Evolutionary conservation across 176 grass and related monocot species (phyloP), one percentile per base, ranked within the genome.

Genomic region (Typha latifolia): DNA sequence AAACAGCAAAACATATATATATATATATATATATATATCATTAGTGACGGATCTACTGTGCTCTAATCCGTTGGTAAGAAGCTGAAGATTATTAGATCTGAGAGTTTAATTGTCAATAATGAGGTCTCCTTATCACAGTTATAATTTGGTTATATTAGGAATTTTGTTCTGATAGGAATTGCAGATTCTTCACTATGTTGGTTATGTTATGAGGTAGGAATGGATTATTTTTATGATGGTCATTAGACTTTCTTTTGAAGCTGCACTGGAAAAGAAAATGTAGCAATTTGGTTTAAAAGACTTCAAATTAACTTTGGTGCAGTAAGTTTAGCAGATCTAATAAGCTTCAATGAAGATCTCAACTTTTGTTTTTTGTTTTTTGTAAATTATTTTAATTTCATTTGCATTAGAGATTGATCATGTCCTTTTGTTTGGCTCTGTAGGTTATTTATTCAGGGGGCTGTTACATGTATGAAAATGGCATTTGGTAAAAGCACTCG

Each of bases 401-500:
- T 19, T 19, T 16, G 18, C n/a, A 59, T 21, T 21, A 21, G 53
- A 22, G 20, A 19, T 59, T 10, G 53, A 59, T 59, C 53, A 59
- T 10, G 9, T 16, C n/a, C 6, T 32, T 19, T 65, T 64, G 4
- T 69, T 51, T 69, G 14, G 26, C 29, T 47, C 14, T 69, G 24
- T 52, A 55, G 67, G 51, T 69, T 24, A 49, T 23, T 29, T 51
- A 69, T 26, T 55, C 37, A 9, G 4, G 26, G 16, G 31, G 63
- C 32, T 47, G 37, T 18, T 65, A 37, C 32, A 47, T 65, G 32
- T 65, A 65, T 47, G 14, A 65, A 70, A 47, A 74, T 92, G 88
- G 81, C 84, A 66, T 79, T 70, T 68, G 83, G 84, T 7, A 74
- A 80, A 29, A 66, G 75, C 63, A 66, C 70, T 24, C 78, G 68